These are phyloP conservation scores for Gliomastix tumulicola DNA, from an alignment of 2,329 filamentous ascomycete species.

Conservation along the genomic window DNA sequence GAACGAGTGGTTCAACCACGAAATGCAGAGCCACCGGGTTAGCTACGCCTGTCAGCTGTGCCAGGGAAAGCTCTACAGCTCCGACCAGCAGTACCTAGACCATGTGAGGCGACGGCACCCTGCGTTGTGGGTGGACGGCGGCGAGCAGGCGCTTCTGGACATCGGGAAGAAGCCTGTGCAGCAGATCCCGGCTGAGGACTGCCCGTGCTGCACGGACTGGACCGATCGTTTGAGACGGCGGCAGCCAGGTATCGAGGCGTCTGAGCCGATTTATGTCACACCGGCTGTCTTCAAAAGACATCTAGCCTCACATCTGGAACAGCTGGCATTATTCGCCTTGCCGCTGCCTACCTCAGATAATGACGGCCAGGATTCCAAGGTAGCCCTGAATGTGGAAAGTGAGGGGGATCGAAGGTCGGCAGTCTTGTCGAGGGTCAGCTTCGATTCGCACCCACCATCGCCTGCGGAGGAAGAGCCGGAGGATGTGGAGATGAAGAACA, in stretches of 20 bases:
- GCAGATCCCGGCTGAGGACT: constrained; percentile 1
- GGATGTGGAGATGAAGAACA: background rate
- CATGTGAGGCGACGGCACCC: too few relatives aligned
- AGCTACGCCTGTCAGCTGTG: constrained; percentile 1
- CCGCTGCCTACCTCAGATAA: too few relatives aligned
- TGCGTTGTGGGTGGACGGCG: too few relatives aligned
- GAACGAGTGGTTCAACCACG: constrained; percentile 3
- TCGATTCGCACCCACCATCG: too few relatives aligned
- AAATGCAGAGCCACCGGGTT: constrained; percentile 1
- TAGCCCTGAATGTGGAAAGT: too few relatives aligned
- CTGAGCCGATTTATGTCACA: background rate
- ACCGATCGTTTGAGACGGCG: background rate
- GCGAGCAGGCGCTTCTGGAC: background rate
- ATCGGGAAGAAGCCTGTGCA: background rate
- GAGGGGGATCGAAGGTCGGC: too few relatives aligned
- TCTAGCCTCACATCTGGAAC: constrained; percentile 1
- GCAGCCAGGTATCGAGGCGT: background rate
- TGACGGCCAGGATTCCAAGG: too few relatives aligned
- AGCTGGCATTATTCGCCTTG: constrained; percentile 3
- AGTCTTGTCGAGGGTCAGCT: too few relatives aligned
- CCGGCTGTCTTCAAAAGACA: constrained; percentile 2
- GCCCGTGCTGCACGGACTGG: constrained; percentile 4
- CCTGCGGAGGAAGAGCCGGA: background rate
- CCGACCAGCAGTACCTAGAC: background rate
- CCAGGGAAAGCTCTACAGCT: background rate